Evolutionary conservation across 2,329 filamentous ascomycete genomes (phyloP).

Genomic region (Xylaria sp.): DNA sequence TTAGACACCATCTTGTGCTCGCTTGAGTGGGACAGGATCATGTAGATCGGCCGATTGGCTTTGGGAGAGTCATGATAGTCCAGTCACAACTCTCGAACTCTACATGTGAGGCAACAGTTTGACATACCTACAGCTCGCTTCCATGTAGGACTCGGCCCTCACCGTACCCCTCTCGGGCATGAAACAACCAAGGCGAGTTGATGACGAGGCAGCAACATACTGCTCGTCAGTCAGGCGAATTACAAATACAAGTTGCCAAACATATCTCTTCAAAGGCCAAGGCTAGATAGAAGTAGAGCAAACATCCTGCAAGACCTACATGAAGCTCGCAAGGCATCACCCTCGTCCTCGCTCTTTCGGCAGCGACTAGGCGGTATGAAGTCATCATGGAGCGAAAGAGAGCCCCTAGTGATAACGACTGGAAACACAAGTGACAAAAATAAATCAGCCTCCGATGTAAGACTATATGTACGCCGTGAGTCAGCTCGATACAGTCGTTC

Average conservation of each 20-base stretch:
- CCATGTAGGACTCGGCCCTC: slow-evolving; percentile 25
- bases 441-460: not conserved
- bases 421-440: not conserved
- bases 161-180: slow-evolving; percentile 18
- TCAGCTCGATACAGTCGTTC: not conserved
- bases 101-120: not conserved
- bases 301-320: slow-evolving; percentile 15
- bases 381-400: not conserved
- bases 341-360: not conserved
- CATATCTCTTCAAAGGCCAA: not conserved
- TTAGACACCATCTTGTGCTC: not conserved
- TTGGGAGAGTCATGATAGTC: not conserved
- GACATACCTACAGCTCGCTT: slow-evolving; percentile 8
- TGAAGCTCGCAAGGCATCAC: not conserved
- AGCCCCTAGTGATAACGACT: not conserved
- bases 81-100: not conserved
- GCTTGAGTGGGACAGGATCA: not conserved
- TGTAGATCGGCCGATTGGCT: not conserved
- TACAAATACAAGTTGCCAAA: slow-evolving; percentile 12
- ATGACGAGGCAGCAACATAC: not conserved
- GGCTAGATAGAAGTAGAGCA: not conserved
- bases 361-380: not conserved
- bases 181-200: not conserved
- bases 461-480: not conserved
- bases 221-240: not conserved